Evolutionary conservation across 2,329 filamentous ascomycete species (phyloP).

Genomic region (Penicillium sp.): DNA sequence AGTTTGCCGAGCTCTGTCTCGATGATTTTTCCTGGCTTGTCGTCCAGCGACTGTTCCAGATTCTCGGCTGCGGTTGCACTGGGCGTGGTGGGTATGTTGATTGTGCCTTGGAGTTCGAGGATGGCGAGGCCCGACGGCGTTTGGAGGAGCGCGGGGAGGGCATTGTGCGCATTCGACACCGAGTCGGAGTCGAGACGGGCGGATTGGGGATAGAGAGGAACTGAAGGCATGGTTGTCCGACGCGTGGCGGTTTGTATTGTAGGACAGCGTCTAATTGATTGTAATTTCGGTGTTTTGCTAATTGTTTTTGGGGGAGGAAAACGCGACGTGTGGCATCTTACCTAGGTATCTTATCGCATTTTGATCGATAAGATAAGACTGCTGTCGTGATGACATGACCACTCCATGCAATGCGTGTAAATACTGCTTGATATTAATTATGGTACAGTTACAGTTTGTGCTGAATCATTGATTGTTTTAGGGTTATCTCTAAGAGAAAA

Average conservation of each 20-base stretch:
- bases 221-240: conserved; percentile 35
- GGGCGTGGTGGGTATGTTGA: conserved; percentile 61
- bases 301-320: background rate
- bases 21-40: conserved; percentile 25
- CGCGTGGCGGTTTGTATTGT: background rate
- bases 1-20: conserved; percentile 65
- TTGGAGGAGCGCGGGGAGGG: conserved; percentile 76
- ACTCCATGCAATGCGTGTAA: background rate
- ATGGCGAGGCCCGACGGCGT: conserved; percentile 87
- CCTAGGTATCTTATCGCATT: conserved; percentile 6
- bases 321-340: conserved; percentile 2
- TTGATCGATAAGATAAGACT: background rate
- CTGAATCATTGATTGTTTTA: background rate
- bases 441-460: too few relatives aligned
- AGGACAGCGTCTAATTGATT: background rate
- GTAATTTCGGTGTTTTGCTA: background rate
- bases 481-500: background rate
- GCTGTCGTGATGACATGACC: background rate
- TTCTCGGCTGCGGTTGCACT: conserved; percentile 12
- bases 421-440: background rate
- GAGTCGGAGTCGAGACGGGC: conserved; percentile 11
- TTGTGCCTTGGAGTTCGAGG: conserved; percentile 85
- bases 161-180: conserved; percentile 7
- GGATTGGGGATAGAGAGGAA: conserved; percentile 32
- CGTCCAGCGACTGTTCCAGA: conserved; percentile 13